Conservation (phyloP, 495 filamentous ascomycete species). For the Xylaria sp. region DNA sequence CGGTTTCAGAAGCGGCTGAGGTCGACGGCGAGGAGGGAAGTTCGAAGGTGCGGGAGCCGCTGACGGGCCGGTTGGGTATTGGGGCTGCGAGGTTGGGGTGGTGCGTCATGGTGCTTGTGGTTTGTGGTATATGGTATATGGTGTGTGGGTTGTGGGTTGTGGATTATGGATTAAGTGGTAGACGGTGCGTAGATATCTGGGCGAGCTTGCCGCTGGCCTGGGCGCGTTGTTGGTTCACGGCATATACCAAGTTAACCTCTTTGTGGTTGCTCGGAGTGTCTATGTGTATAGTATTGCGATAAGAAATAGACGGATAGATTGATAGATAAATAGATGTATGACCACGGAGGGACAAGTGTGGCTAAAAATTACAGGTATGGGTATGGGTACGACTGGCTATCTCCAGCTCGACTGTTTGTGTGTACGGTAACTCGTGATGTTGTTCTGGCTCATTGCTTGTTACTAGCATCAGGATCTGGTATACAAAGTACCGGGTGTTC, state of each 20-base stretch:
- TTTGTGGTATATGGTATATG: too few species aligned
- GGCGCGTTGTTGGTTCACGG: neutral
- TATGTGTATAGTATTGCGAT: neutral
- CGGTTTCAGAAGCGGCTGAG: slow-evolving; percentile 30
- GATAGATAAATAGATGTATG: too few species aligned
- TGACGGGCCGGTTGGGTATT: slow-evolving; percentile 36
- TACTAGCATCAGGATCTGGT: neutral
- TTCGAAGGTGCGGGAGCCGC: slow-evolving; percentile 43
- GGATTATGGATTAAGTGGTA: too few species aligned
- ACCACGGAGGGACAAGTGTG: neutral
- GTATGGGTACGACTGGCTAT: neutral
- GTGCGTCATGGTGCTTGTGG: slow-evolving; percentile 39
- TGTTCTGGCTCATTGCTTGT: neutral
- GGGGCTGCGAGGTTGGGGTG: slow-evolving; percentile 38
- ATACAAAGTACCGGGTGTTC: too few species aligned
- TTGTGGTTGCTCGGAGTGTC: neutral
- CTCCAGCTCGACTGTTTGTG: neutral
- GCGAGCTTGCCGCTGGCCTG: neutral
- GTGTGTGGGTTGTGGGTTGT: too few species aligned
- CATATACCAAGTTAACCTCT: neutral
- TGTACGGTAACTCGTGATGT: neutral
- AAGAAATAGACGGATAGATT: neutral
- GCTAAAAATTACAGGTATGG: neutral
- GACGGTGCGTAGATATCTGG: too few species aligned
- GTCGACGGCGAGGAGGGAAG: slow-evolving; percentile 33